Percentiles rank a stretch among this genome's conserved stretches.
Conservation (phyloP, 139 green algal species). For the Haematococcus lacustris region DNA sequence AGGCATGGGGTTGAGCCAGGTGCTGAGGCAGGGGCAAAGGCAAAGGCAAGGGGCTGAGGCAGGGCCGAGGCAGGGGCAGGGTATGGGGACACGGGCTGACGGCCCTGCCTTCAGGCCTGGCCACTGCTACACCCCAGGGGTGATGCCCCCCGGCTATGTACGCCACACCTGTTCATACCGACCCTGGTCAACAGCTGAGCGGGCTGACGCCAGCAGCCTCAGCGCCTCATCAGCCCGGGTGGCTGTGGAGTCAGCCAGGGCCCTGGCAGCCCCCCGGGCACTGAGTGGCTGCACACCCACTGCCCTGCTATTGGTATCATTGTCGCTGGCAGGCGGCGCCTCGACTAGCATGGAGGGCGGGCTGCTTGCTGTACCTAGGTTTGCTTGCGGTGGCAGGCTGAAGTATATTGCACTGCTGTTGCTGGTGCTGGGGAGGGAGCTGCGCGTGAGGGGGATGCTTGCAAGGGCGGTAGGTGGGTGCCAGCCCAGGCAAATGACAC, state of each 20-base stretch:
- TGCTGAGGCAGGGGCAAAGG: background rate
- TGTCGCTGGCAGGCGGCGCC: background rate
- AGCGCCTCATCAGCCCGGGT: background rate
- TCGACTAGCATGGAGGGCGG: background rate
- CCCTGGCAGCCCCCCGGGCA: no score
- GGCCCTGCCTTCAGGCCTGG: background rate
- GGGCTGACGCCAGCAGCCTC: background rate
- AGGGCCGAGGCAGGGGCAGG: background rate
- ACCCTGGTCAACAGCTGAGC: background rate
- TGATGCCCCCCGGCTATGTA: background rate
- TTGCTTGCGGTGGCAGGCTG: background rate
- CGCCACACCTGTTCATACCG: background rate
- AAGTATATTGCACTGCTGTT: background rate
- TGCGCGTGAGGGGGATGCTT: background rate
- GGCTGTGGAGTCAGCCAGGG: no score
- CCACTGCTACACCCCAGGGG: background rate
- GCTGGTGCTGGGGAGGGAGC: background rate
- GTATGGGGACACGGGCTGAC: background rate
- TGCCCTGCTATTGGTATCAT: no score
- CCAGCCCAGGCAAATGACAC: no score
- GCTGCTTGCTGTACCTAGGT: background rate
- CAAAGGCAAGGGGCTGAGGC: background rate
- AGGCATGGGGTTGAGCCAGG: background rate
- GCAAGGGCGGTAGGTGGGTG: no score
- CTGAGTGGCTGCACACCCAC: no score